Conservation (phyloP, 1,139 yeast genomes). For the Hanseniaspora sp. region DNA sequence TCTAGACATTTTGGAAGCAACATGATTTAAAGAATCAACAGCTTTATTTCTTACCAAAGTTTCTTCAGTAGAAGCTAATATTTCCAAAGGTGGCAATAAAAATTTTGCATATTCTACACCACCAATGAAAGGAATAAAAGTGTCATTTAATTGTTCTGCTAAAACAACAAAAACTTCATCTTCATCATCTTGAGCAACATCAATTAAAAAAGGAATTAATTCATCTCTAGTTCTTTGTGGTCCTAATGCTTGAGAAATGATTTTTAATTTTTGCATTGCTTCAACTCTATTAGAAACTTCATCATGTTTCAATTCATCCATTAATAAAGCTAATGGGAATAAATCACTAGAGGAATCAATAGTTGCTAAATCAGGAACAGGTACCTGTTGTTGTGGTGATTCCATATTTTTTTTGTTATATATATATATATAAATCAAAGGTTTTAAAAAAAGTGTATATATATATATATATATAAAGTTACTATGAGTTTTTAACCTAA, state of each 20-base stretch:
- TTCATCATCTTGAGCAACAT: constrained; percentile 95
- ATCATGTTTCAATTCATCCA: constrained; percentile 94
- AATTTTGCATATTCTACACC: constrained; percentile 70
- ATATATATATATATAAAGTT: too few relatives aligned
- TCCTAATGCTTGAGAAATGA: constrained; percentile 90
- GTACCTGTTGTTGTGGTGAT: constrained; percentile 6
- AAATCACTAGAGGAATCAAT: constrained; percentile 39
- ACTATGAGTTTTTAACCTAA: too few relatives aligned
- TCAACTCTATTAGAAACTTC: constrained; percentile 87
- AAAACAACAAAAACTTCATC: constrained; percentile 93
- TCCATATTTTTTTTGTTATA: constrained; percentile 3
- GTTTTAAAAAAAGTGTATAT: too few relatives aligned
- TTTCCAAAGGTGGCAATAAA: constrained; percentile 74
- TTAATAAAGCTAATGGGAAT: constrained; percentile 86
- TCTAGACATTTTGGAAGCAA: constrained; percentile 54
- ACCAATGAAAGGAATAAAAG: constrained; percentile 74
- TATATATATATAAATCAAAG: too few relatives aligned
- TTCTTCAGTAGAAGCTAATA: constrained; percentile 87
- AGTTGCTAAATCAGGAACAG: constrained; percentile 15
- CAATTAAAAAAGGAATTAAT: constrained; percentile 76
- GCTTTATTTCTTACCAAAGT: constrained; percentile 97
- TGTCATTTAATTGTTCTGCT: constrained; percentile 75
- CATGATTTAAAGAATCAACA: constrained; percentile 65
- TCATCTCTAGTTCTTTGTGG: constrained; percentile 86
- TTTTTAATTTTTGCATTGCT: constrained; percentile 89